phyloP scores from a whole-genome alignment of 139 green algal genomes.

The Ulvella scutata region DNA sequence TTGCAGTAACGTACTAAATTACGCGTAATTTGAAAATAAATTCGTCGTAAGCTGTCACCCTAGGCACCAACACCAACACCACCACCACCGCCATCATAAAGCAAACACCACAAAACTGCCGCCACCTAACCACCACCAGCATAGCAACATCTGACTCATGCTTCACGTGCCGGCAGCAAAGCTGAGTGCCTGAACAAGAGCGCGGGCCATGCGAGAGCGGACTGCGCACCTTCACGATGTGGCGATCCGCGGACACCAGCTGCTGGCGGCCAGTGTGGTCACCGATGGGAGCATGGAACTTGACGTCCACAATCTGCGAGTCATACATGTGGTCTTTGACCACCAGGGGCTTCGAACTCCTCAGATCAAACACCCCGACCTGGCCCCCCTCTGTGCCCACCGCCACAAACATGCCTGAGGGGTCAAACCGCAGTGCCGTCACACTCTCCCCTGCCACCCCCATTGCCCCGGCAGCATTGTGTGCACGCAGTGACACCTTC shows the following conservation, averaged over 20 bases:
- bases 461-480: slow-evolving; percentile 48
- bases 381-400: slow-evolving; percentile 68
- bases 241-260: slow-evolving; percentile 69
- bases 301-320: slow-evolving; percentile 78
- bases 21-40: too few relatives aligned
- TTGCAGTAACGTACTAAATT: too few relatives aligned
- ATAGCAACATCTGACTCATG: neutral
- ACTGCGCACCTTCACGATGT: slow-evolving; percentile 66
- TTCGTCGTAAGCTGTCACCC: too few relatives aligned
- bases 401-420: slow-evolving; percentile 60
- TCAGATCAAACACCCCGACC: slow-evolving; percentile 78
- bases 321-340: slow-evolving; percentile 97
- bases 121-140: too few relatives aligned
- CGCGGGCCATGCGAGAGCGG: neutral
- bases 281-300: slow-evolving; percentile 52
- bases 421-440: slow-evolving; percentile 77
- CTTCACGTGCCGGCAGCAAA: neutral
- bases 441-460: slow-evolving; percentile 40
- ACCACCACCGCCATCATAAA: too few relatives aligned
- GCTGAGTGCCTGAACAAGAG: too few relatives aligned
- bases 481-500: slow-evolving; percentile 21
- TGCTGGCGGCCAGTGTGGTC: slow-evolving; percentile 12
- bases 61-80: too few relatives aligned
- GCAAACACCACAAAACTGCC: too few relatives aligned
- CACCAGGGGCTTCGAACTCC: slow-evolving; percentile 42